Base-by-base conservation (phyloP, 2,329 filamentous ascomycete species). In the Fusarium piperis region DNA sequence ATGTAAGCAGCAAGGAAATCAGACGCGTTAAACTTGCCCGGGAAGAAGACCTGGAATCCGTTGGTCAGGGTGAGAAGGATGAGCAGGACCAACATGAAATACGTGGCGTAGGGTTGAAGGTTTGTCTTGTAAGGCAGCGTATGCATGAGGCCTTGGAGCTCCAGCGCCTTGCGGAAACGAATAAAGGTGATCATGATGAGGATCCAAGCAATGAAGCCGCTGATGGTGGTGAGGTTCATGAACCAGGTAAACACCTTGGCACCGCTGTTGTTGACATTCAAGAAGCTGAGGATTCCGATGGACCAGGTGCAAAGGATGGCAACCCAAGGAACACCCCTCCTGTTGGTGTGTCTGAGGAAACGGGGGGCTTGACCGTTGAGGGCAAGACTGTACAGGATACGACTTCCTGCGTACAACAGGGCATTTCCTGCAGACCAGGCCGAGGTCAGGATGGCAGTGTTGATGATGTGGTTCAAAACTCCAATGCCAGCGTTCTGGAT, bases 1-100 rank as follows among this genome's bases (percentile, higher is more conserved):
- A 93, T 85, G 76, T 90, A 94, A 75, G 82, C 85, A 0, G 88
- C 87, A 20, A 91, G 67, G 76, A 96, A 96, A 73, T 84, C 85
- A 18, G 85, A 84, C 0, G 85, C 87, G 23, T 85, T 87, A 86
- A 90, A 95, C 20, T 89, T 84, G 15, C 84, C 81, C 0, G 89
- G 87, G 78, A 91, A 92, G 80, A 95, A 94, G 18, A 92, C 87
- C 51, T 90, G 87, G 79, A 94, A 95, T 1, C 92, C 93, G 77
- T 94, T 94, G 76, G 93, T 91, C 8, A 95, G 79, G 3, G 87
- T 88, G 11, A 95, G 83, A 23, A 93, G 80, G 2, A 79, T 79
- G 65, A 94, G 86, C 46, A 90, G 76, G 12, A 86, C 77, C 9
- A 94, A 85, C 15, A 87, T 85, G 59, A 88, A 79, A 74, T 86